Base-by-base conservation (phyloP, 2,329 filamentous ascomycete species). In the Hysterium pulicare region DNA sequence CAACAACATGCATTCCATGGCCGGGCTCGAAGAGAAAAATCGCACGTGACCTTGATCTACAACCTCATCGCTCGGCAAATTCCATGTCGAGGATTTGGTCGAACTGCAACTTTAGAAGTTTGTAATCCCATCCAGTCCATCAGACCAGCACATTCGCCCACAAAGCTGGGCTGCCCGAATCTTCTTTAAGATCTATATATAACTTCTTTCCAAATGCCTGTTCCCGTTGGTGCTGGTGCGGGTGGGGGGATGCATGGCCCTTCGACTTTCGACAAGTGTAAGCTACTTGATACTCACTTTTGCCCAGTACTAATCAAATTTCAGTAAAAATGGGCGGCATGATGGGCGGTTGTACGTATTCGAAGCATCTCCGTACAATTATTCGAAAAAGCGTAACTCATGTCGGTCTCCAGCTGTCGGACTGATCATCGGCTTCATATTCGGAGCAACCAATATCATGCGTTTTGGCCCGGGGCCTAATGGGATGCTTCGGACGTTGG, bases 321-420 rank as follows among this genome's bases (percentile, higher is more conserved):
- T 57, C 66, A 95, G 90, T 90, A 69, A 96, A 95, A 77, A 96
- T 97, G 90, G 93, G 93, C 58, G 90, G 87, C 50, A 84, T 98
- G 84, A 97, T 97, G 90, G 93, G 93, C 57, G 88, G 90, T 67
- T 94, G 91, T 97, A 86, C 61, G 90, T 44, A 34, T 34, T 33
- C n/a, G n/a, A n/a, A n/a, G n/a, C n/a, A n/a, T n/a, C n/a, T n/a
- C n/a, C n/a, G n/a, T n/a, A n/a, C n/a, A n/a, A n/a, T n/a, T n/a
- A n/a, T n/a, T n/a, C n/a, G n/a, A n/a, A n/a, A n/a, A n/a, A n/a
- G n/a, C n/a, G n/a, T n/a, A n/a, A n/a, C n/a, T n/a, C n/a, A n/a
- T n/a, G n/a, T n/a, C n/a, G n/a, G n/a, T 46, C 23, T 17, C 11
- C 58, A 97, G 93, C 90, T 70, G 93, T 98, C 49, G 93, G 93